These are phyloP conservation scores for Ilyonectria mors-panacis DNA, from an alignment of 2,329 filamentous ascomycete genomes.

Conservation along the genomic window DNA sequence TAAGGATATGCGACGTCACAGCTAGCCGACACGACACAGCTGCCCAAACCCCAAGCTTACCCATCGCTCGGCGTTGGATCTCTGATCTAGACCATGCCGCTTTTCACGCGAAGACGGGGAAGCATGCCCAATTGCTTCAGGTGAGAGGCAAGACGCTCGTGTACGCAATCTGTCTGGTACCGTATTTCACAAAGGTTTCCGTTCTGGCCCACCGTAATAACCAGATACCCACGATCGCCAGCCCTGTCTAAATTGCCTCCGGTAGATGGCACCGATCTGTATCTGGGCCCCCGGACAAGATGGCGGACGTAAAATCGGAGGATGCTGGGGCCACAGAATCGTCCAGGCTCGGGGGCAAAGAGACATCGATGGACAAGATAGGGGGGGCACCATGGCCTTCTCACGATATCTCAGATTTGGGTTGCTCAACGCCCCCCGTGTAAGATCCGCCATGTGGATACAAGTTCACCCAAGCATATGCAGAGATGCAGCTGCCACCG, in stretches of 20 bases:
- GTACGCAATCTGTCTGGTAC: neutral
- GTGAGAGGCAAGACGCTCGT: neutral
- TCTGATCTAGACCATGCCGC: slow-evolving; percentile 8
- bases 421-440: neutral
- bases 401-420: neutral
- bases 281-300: neutral
- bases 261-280: neutral
- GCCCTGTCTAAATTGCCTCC: neutral
- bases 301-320: neutral
- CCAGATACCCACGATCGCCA: neutral
- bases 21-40: slow-evolving; percentile 19
- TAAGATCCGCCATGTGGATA: neutral
- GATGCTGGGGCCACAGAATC: neutral
- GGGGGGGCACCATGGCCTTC: neutral
- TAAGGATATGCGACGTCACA: slow-evolving; percentile 30
- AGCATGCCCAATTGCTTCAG: neutral
- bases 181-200: neutral
- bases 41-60: slow-evolving; percentile 9
- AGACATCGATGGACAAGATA: neutral
- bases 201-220: neutral
- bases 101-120: neutral
- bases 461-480: neutral
- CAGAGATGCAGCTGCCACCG: neutral
- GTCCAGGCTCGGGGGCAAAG: neutral
- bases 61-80: slow-evolving; percentile 3